Percentiles rank a stretch among this genome's conserved stretches.
Conservation (phyloP, 78 protist species). For the Protostelium mycophagum region DNA sequence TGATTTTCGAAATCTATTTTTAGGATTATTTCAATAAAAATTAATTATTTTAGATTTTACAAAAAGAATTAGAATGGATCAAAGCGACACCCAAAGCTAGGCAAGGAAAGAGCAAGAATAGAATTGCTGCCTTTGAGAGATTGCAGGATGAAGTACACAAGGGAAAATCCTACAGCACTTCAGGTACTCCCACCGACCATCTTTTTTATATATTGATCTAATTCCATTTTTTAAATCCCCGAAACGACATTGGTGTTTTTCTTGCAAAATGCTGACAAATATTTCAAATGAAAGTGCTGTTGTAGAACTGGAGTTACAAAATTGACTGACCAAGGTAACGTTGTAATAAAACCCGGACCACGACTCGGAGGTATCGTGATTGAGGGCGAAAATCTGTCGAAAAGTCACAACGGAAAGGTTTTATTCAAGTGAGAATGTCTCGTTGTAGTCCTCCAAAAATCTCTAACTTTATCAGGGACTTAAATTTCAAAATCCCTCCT, state of each 20-base stretch:
- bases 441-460: neutral
- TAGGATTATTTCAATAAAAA: no score
- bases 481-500: constrained; percentile 17
- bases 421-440: constrained; percentile 19
- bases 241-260: no score
- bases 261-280: no score
- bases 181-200: no score
- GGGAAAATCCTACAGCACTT: neutral
- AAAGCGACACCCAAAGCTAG: constrained; percentile 54
- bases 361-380: constrained; percentile 43
- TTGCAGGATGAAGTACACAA: constrained; percentile 28
- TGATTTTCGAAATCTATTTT: neutral
- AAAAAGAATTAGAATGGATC: constrained; percentile 53
- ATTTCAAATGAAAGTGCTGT: no score
- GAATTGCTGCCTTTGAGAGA: constrained; percentile 40
- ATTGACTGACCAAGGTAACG: constrained; percentile 48
- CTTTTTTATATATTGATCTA: no score
- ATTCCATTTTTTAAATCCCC: no score
- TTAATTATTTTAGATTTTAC: neutral
- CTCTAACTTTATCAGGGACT: neutral
- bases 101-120: constrained; percentile 27
- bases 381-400: neutral
- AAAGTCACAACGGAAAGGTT: constrained; percentile 24
- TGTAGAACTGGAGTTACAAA: no score
- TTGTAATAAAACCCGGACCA: constrained; percentile 59